A percentile compares a stretch with the other conserved stretches of the same genome.
These are phyloP conservation scores for Eimeria acervulina DNA, from an alignment of 169 alveolate genomes.

Conservation along the genomic window DNA sequence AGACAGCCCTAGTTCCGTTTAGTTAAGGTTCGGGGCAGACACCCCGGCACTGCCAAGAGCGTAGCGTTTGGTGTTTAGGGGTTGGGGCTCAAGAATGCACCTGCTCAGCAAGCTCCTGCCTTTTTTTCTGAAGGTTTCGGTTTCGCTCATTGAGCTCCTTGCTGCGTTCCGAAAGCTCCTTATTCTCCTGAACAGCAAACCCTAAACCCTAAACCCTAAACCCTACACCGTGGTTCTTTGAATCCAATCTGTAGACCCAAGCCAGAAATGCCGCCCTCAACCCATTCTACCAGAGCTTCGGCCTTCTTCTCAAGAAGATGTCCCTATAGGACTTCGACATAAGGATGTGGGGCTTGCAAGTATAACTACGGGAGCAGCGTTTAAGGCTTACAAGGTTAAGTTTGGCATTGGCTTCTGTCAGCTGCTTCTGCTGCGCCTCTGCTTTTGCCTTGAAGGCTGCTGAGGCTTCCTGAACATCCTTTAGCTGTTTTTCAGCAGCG, in stretches of 20 bases:
- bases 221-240: background rate
- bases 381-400: background rate
- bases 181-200: conserved; percentile 44
- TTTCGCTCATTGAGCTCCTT: conserved; percentile 46
- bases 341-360: background rate
- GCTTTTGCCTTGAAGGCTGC: conserved; percentile 46
- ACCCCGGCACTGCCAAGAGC: background rate
- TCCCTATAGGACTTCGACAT: background rate
- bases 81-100: background rate
- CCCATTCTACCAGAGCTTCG: background rate
- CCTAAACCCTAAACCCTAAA: background rate
- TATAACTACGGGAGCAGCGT: background rate
- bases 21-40: background rate
- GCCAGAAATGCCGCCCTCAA: background rate
- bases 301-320: background rate
- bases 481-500: background rate
- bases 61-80: background rate
- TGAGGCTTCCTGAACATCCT: conserved; percentile 37
- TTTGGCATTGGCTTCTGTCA: conserved; percentile 43
- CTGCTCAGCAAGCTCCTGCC: conserved; percentile 67
- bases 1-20: too few species aligned
- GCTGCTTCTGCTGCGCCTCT: conserved; percentile 44
- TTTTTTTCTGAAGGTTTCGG: conserved; percentile 23
- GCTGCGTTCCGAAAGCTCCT: conserved; percentile 30
- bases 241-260: background rate